Conservation (phyloP, 192 early-diverging fungal genomes). For the Geranomyces variabilis region DNA sequence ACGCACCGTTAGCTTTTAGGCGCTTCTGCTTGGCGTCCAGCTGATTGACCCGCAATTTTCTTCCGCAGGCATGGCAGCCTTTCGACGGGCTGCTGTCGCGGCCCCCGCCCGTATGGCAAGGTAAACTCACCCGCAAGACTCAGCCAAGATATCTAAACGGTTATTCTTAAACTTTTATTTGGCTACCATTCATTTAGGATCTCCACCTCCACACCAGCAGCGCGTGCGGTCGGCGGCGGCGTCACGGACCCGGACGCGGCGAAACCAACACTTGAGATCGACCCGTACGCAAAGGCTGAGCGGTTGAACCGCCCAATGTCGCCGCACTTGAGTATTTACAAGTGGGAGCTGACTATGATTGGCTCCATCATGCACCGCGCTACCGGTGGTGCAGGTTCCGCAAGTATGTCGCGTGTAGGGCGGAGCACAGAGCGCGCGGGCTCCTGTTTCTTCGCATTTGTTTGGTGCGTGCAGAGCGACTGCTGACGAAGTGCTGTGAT, state of each 20-base stretch:
- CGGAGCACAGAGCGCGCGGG: background rate
- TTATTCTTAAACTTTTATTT: background rate
- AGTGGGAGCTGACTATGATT: slow-evolving; percentile 85
- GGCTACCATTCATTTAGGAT: background rate
- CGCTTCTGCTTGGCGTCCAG: background rate
- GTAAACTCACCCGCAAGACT: background rate
- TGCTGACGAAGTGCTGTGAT: background rate
- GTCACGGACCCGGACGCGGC: slow-evolving; percentile 34
- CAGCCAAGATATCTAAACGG: background rate
- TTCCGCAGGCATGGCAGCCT: background rate
- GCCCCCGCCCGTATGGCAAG: background rate
- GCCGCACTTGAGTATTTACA: slow-evolving; percentile 87
- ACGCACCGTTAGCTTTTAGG: background rate
- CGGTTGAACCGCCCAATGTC: slow-evolving; percentile 72
- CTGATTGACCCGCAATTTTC: background rate
- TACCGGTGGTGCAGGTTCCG: slow-evolving; percentile 74
- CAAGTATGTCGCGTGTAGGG: slow-evolving; percentile 49
- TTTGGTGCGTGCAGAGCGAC: no score
- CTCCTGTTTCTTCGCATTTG: no score
- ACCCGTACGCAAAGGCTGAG: slow-evolving; percentile 44
- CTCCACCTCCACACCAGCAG: background rate
- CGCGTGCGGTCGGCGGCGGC: slow-evolving; percentile 6
- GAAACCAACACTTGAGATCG: slow-evolving; percentile 53
- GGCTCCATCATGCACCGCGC: slow-evolving; percentile 74
- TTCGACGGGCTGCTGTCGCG: background rate